phyloP scores from a whole-genome alignment of 306 rosid genomes.

The Citrullus mucosospermus region DNA sequence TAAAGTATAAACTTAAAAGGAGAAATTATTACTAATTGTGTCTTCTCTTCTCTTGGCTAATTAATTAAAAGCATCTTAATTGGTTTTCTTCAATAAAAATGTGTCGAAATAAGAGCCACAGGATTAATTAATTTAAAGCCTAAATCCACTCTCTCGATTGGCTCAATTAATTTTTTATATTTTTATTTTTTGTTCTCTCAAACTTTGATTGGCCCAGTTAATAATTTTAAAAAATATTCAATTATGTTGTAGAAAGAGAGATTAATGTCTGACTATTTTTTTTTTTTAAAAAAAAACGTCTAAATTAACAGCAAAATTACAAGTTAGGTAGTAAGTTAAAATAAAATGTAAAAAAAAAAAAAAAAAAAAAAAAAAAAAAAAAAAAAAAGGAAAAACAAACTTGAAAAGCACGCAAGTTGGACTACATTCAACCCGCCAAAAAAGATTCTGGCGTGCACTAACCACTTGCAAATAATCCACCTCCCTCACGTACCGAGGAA shows the following conservation, averaged over 20 bases:
- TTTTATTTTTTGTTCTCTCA: not conserved
- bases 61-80: not conserved
- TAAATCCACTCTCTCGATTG: not conserved
- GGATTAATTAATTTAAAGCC: not conserved
- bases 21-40: not conserved
- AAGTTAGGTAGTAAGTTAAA: no score
- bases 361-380: no score
- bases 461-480: slow-evolving; percentile 24
- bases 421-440: slow-evolving; percentile 13
- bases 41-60: not conserved
- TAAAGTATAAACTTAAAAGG: not conserved
- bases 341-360: no score
- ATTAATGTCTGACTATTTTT: not conserved
- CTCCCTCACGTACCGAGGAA: slow-evolving; percentile 30
- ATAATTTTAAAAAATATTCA: not conserved
- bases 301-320: no score
- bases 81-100: not conserved
- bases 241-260: not conserved
- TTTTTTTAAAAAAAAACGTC: not conserved
- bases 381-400: not conserved
- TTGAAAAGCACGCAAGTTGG: slow-evolving; percentile 56
- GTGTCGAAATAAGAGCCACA: not conserved
- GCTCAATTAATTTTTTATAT: not conserved
- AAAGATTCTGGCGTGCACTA: slow-evolving; percentile 75
- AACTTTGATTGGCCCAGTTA: not conserved